Evolutionary conservation across 129 eudicot genomes (phyloP), one percentile per base, ranked within the genome.

Genomic region (Artemisia annua): DNA sequence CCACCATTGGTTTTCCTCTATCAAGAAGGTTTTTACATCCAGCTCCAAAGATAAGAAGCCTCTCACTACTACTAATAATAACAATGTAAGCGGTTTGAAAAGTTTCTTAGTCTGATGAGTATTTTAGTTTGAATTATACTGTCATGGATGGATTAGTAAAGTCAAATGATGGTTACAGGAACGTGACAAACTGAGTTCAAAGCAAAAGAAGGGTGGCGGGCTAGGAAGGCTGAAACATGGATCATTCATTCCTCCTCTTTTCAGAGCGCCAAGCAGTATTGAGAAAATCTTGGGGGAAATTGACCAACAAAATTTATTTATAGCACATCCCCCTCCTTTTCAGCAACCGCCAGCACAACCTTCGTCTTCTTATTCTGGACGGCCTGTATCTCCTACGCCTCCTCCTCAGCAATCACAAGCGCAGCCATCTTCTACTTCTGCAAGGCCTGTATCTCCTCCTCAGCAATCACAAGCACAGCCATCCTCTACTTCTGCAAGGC

Each of bases 191-290:
- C 83, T 48, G 43, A 69, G 79, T 67, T 22, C 58, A 28, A 88
- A 83, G 67, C 81, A 84, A 78, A 85, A 81, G 76, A 88, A 88
- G 85, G 74, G 79, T 62, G 48, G 46, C 5, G 44, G 17, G 35
- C 17, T 39, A 79, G 83, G 91, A 22, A 85, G 64, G 67, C 55
- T 81, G 48, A 85, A 70, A 74, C 89, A 77, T 70, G 92, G 87
- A 39, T 57, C 76, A 44, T 52, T 52, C 60, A 75, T 91, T 70
- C 97, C 97, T 70, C 97, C 97, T 19, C 84, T 81, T 5, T 86
- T 88, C 73, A 86, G 93, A 77, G 88, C 81, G 73, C 97, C 97
- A 63, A 92, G 97, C 62, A 92, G 97, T 75, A 92, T 92, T n/a
- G 97, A 92, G 84, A 87, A 92, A 74, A 92, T 92, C 53, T 78